Conservation (phyloP, 805 yeast genomes). For the Kuraishia ogatae region DNA sequence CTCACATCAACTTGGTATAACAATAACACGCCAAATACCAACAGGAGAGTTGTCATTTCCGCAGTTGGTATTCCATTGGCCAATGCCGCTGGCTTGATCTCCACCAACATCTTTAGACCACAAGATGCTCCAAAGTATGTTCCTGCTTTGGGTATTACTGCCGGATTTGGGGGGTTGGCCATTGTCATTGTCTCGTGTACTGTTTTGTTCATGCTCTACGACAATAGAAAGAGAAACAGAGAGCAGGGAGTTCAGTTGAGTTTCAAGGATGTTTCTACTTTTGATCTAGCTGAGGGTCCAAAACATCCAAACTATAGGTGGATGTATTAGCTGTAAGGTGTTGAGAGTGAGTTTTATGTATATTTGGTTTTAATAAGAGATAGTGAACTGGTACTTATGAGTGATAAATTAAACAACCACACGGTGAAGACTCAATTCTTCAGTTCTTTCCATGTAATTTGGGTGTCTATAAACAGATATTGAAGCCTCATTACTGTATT, state of each 20-base stretch:
- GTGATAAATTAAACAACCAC: too few species aligned
- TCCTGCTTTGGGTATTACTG: slow-evolving; percentile 39
- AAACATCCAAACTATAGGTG: slow-evolving; percentile 35
- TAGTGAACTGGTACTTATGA: too few species aligned
- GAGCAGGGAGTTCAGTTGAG: slow-evolving; percentile 30
- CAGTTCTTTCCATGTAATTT: too few species aligned
- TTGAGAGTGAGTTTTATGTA: too few species aligned
- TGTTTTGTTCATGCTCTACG: slow-evolving; percentile 28
- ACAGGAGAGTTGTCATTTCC: slow-evolving; percentile 35
- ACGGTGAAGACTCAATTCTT: too few species aligned
- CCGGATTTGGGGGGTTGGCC: slow-evolving; percentile 38
- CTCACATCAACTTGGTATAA: slow-evolving; percentile 42
- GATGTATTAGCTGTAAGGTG: slow-evolving; percentile 24
- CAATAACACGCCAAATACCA: slow-evolving; percentile 34
- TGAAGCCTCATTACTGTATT: too few species aligned
- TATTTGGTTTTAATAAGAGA: too few species aligned
- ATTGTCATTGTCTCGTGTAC: slow-evolving; percentile 21
- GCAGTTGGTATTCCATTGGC: slow-evolving; percentile 49
- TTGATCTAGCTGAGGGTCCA: slow-evolving; percentile 36
- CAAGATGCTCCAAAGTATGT: slow-evolving; percentile 44
- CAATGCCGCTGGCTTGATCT: slow-evolving; percentile 47
- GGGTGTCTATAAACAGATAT: too few species aligned
- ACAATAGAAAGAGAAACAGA: slow-evolving; percentile 31
- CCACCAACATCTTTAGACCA: slow-evolving; percentile 41
- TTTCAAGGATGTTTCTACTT: slow-evolving; percentile 32